Evolutionary conservation across 2,329 filamentous ascomycete genomes (phyloP), one percentile per base, ranked within the genome.

Genomic region (Tolypocladium paradoxum): DNA sequence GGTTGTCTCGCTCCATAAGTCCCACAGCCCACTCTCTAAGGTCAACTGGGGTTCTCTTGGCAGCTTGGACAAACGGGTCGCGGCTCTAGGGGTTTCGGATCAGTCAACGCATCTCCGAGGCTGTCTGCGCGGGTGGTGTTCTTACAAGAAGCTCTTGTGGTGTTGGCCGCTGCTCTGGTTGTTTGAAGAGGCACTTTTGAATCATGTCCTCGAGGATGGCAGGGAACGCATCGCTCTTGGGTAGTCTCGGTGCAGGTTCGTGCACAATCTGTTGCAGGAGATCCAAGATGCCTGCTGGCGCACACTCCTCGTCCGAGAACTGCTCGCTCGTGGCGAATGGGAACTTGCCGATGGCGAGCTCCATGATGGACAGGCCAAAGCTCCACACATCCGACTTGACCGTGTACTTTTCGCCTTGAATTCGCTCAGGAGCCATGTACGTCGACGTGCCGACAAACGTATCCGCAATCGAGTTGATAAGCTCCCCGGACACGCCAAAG

Each of bases 321-420:
- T 84, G 80, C 63, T 85, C 83, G 62, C 83, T 89, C 14, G 84
- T 78, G 59, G 87, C 86, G 67, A 99, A 99, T 1, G 93, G 93
- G 65, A 99, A 99, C 65, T 95, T 91, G 59, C 93, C 93, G 65
- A 99, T 96, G 35, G 93, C 93, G 60, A 99, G 74, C 71, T 99
- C 93, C 91, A 99, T 97, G 57, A 99, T 84, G 0, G 86, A 87
- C 60, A 99, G 76, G 34, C 93, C 93, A 57, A 96, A 95, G 79
- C 91, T 96, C 93, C 93, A 99, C 4, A 99, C 93, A 68, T 99
- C 93, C 14, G 91, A 96, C 70, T 96, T 96, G 64, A 99, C 92
- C 0, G 92, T 96, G 71, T 99, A 99, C 63, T 89, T 90, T 58
- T 93, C 90, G 57, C 93, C 93, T 68, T 97, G 91, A 61, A 99